Conservation (phyloP, 2,329 filamentous ascomycete species). For the Aureobasidium sp. region DNA sequence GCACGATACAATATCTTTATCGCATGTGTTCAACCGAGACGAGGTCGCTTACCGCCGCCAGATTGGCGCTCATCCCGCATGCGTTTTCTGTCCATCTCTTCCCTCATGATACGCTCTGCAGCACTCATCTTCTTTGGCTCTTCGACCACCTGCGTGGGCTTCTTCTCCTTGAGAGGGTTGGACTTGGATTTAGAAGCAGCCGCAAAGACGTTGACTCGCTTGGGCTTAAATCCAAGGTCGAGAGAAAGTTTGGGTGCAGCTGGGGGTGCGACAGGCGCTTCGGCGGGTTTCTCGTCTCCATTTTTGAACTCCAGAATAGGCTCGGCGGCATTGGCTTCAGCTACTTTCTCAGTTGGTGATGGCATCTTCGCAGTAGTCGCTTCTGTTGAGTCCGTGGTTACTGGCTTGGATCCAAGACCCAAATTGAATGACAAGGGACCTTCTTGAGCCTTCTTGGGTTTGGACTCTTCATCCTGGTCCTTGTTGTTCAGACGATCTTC, state of each 20-base stretch:
- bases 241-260: constrained; percentile 47
- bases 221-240: constrained; percentile 57
- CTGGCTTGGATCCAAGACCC: constrained; percentile 21
- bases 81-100: constrained; percentile 32
- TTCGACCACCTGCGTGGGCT: constrained; percentile 44
- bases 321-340: constrained; percentile 10
- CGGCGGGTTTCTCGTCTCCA: not conserved
- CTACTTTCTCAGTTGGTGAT: constrained; percentile 3
- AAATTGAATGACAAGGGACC: constrained; percentile 29
- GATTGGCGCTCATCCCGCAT: constrained; percentile 21
- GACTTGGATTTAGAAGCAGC: constrained; percentile 44
- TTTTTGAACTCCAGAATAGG: not conserved
- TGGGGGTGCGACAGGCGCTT: not conserved
- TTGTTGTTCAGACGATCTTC: constrained; percentile 31
- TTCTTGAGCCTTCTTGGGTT: constrained; percentile 13
- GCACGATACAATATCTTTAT: not conserved
- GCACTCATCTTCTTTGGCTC: constrained; percentile 79
- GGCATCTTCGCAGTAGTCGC: constrained; percentile 9
- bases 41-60: constrained; percentile 19
- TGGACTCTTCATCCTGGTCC: constrained; percentile 17
- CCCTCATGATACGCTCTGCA: constrained; percentile 80
- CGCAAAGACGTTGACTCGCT: constrained; percentile 61
- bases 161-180: constrained; percentile 62
- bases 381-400: not conserved
- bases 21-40: constrained; percentile 13